phyloP scores from a whole-genome alignment of 371 early-diverging fungal genomes.

The Smittium mucronatum region DNA sequence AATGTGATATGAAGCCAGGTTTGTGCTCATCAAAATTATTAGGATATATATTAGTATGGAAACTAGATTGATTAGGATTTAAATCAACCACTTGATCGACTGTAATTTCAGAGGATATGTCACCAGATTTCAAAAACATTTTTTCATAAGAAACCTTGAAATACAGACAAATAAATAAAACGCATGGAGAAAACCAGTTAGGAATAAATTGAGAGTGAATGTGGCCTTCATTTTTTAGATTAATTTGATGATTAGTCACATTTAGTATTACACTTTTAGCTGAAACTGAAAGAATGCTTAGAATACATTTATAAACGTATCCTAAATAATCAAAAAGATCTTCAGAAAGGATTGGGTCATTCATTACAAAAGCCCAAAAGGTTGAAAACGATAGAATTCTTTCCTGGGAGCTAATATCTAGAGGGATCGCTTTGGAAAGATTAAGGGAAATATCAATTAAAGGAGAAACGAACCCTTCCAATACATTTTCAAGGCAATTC shows the following conservation, averaged over 20 bases:
- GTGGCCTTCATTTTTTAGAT: background rate
- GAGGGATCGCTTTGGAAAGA: background rate
- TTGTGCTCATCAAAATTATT: too few species aligned
- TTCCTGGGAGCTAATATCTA: background rate
- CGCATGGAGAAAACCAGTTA: background rate
- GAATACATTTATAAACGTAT: background rate
- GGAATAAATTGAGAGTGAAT: background rate
- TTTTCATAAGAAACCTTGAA: too few species aligned
- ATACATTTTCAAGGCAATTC: background rate
- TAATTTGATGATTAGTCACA: background rate
- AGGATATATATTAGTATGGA: too few species aligned
- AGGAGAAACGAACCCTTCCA: background rate
- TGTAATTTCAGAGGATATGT: too few species aligned
- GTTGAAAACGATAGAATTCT: background rate
- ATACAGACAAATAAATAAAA: background rate
- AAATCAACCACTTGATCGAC: too few species aligned
- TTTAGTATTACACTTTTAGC: background rate
- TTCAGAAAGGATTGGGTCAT: background rate
- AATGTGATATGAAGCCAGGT: too few species aligned
- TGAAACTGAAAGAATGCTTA: background rate
- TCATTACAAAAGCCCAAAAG: conserved; percentile 9
- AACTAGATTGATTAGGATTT: too few species aligned
- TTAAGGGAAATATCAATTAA: background rate
- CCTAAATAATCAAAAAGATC: background rate
- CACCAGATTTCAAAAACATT: too few species aligned